Percentiles rank a stretch among this genome's conserved stretches.
Evolutionary conservation across 1,284 basidiomycete species (phyloP).

Genomic region (Cutaneotrichosporon cyanovorans): DNA sequence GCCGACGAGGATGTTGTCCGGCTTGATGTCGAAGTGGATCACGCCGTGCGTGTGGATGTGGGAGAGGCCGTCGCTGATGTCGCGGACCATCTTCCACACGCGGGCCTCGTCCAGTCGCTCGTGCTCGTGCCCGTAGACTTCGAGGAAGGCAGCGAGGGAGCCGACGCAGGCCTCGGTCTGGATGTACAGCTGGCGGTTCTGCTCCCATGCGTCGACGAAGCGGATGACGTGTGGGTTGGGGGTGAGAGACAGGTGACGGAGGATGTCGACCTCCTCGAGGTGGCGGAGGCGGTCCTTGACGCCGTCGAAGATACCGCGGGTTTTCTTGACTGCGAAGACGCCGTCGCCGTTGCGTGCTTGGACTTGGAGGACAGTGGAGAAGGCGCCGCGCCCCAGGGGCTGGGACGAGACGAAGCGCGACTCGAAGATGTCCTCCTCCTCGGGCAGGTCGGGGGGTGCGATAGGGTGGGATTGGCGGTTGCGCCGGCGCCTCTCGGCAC

Average conservation of each 20-base stretch:
- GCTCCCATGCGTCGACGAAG: conserved; percentile 97
- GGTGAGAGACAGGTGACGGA: conserved; percentile 62
- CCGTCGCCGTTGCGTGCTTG: conserved; percentile 56
- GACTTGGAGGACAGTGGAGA: conserved; percentile 89
- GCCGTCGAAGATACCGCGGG: conserved; percentile 79
- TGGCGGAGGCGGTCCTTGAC: conserved; percentile 75
- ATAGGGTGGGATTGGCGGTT: conserved; percentile 44
- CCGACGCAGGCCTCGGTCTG: conserved; percentile 93
- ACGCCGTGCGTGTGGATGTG: conserved; percentile 85
- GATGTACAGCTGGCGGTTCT: conserved; percentile 79
- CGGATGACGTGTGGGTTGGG: conserved; percentile 71
- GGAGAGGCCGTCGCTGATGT: conserved; percentile 76
- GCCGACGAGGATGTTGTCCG: conserved; percentile 92
- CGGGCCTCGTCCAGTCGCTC: conserved; percentile 82
- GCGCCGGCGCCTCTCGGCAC: conserved; percentile 25
- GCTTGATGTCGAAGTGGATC: conserved; percentile 96
- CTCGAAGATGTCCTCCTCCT: conserved; percentile 44
- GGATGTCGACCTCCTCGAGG: conserved; percentile 89
- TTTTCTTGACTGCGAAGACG: conserved; percentile 87
- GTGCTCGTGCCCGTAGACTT: conserved; percentile 80
- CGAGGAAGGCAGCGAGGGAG: conserved; percentile 83
- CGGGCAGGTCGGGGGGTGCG: conserved; percentile 18
- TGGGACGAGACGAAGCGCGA: conserved; percentile 64
- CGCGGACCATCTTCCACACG: conserved; percentile 94
- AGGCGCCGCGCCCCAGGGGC: conserved; percentile 84